Conservation (phyloP, 2,329 filamentous ascomycete species). For the Emericellopsis cladophorae region DNA sequence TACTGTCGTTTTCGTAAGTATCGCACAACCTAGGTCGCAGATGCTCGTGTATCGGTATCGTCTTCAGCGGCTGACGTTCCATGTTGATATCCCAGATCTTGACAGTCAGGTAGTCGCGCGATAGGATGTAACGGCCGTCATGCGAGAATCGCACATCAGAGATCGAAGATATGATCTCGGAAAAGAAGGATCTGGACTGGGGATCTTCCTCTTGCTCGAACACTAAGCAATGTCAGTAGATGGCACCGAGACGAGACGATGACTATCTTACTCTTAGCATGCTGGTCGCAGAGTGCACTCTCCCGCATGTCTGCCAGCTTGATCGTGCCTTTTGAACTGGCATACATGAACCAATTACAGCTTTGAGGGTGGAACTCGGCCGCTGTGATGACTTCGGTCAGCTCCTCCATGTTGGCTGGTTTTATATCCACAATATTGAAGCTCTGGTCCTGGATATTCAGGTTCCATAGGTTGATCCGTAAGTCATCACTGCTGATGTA, state of each 20-base stretch:
- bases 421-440: conserved; percentile 99
- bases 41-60: conserved; percentile 97
- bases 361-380: conserved; percentile 94
- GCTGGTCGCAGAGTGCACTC: conserved; percentile 89
- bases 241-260: background rate
- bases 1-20: conserved; percentile 98
- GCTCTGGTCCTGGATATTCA: conserved; percentile 98
- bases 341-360: conserved; percentile 99
- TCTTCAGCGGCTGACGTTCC: conserved; percentile 95
- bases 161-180: conserved; percentile 98
- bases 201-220: conserved; percentile 99
- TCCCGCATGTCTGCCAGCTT: conserved; percentile 98
- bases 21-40: conserved; percentile 88
- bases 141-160: conserved; percentile 96
- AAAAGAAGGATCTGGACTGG: conserved; percentile 95
- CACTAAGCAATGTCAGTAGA: conserved; percentile 37
- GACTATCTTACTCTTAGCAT: conserved; percentile 64
- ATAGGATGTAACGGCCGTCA: conserved; percentile 93
- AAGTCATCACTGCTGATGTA: conserved; percentile 98
- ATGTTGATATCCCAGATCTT: conserved; percentile 99
- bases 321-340: conserved; percentile 96
- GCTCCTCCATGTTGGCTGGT: conserved; percentile 98
- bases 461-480: conserved; percentile 96
- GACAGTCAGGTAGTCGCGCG: conserved; percentile 93
- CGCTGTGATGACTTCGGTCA: conserved; percentile 96